Conservation (phyloP, 768 basidiomycete genomes). For the Amanita subjunquillea region DNA sequence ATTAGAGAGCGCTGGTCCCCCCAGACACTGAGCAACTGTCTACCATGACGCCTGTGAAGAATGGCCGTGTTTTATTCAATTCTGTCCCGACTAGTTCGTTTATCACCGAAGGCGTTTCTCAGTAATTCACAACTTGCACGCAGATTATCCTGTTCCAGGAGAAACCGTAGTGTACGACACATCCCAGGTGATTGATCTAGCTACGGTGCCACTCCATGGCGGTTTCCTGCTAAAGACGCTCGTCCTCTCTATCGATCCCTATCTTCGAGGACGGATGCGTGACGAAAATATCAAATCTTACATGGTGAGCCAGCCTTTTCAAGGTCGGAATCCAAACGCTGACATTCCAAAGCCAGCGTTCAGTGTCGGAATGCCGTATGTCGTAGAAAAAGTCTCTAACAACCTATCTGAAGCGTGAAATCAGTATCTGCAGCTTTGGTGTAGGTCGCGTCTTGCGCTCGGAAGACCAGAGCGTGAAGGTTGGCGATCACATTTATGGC, state of each 20-base stretch:
- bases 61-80: constrained; percentile 20
- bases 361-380: constrained; percentile 16
- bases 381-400: background rate
- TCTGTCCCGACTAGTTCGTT: constrained; percentile 13
- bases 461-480: constrained; percentile 15
- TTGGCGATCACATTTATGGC: constrained; percentile 23
- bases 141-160: constrained; percentile 21
- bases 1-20: background rate
- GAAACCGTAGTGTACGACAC: constrained; percentile 29
- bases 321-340: background rate
- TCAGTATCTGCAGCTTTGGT: constrained; percentile 19
- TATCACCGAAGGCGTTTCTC: background rate
- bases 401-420: background rate
- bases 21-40: background rate
- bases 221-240: constrained; percentile 34
- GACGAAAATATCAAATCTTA: constrained; percentile 13
- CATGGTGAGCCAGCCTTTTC: background rate
- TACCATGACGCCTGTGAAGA: constrained; percentile 12
- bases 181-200: constrained; percentile 31
- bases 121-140: too few species aligned
- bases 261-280: constrained; percentile 28
- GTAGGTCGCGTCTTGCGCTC: constrained; percentile 26
- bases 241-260: constrained; percentile 35
- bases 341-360: constrained; percentile 7
- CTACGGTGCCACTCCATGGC: constrained; percentile 24